Evolutionary conservation across 2,329 filamentous ascomycete species (phyloP), one percentile per base, ranked within the genome.

Genomic region (Didymella pomorum): DNA sequence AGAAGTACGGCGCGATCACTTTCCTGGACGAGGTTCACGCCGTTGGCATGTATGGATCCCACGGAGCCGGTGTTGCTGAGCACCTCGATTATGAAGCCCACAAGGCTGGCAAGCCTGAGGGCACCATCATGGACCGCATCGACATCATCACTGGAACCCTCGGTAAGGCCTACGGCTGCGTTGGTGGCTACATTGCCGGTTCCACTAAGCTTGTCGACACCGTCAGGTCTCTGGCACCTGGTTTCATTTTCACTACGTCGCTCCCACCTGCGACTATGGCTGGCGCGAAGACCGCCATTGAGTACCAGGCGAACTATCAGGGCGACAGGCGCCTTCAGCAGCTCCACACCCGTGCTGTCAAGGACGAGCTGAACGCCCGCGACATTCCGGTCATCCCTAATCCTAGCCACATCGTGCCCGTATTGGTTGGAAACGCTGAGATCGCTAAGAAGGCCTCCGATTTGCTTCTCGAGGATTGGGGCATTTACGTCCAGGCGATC

Each of bases 1-100:
- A 98, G 63, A 97, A 97, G 82, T 99, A 99, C 76, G 95, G 95
- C 58, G 95, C 95, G 37, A 88, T 99, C 64, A 99, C 95, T 70
- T 99, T 99, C 78, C 83, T 97, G 75, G 95, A 99, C 76, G 95
- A 99, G 86, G 95, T 99, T 61, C 95, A 99, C 80, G 95, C 95
- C 43, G 95, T 99, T 21, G 95, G 95, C 75, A 98, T 99, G 95
- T 99, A 99, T 78, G 95, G 95, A 73, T 93, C 95, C 74, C 88
- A 92, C 71, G 95, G 95, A 62, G 95, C 93, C 57, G 95, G 95
- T 79, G 95, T 99, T 43, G 95, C 95, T 31, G 95, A 99, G 81
- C 95, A 99, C 78, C 87, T 99, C 49, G 94, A 99, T 76, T 99
- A 90, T 74, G 92, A 96, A 74, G 88, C 90, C 9, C 93, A 98